Evolutionary conservation across 208 protist genomes (phyloP).

Genomic region (Leishmania gerbilli): DNA sequence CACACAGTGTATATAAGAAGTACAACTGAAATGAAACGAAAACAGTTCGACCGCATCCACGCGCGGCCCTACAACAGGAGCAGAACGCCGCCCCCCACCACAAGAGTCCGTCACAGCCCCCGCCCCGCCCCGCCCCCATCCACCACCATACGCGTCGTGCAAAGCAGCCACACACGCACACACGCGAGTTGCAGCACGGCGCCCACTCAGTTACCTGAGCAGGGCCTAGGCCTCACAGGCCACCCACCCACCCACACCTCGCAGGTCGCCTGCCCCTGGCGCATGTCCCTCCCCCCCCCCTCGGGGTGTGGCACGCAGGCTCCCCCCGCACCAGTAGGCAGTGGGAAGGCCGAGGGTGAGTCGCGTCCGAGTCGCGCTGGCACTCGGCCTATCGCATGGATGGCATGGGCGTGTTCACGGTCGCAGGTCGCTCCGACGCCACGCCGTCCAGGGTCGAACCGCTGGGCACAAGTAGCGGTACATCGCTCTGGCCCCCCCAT

Average conservation of each 20-base stretch:
- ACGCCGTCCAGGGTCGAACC: background rate
- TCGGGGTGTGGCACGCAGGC: no score
- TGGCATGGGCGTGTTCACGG: background rate
- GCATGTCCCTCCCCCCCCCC: no score
- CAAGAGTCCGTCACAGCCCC: no score
- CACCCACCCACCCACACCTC: background rate
- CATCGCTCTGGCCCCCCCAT: background rate
- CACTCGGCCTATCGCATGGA: background rate
- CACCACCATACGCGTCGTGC: background rate
- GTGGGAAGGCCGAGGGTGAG: background rate
- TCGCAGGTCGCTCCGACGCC: background rate
- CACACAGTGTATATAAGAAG: background rate
- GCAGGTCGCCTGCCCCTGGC: background rate
- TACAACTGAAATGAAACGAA: background rate
- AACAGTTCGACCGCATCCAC: background rate
- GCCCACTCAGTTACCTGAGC: background rate
- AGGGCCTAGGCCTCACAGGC: background rate
- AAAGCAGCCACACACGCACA: background rate
- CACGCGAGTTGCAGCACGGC: background rate
- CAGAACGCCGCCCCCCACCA: no score
- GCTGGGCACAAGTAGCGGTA: background rate
- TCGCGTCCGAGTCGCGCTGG: background rate
- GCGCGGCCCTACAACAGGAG: background rate
- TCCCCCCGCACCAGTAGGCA: background rate
- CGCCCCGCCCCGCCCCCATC: no score